phyloP scores from a whole-genome alignment of 805 yeast species.

The Nakazawaea wickerhamii region DNA sequence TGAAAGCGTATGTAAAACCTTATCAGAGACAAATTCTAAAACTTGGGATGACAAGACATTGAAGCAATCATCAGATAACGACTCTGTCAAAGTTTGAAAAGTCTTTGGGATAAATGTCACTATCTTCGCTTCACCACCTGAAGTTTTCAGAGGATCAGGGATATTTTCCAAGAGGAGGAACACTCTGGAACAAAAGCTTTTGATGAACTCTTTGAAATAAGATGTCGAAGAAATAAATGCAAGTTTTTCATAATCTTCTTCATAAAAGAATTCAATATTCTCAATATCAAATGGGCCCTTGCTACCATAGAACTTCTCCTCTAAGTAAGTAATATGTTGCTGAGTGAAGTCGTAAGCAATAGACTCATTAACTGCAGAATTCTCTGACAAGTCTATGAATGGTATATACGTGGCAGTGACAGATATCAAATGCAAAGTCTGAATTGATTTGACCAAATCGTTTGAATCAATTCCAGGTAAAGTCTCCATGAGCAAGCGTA shows the following conservation, averaged over 20 bases:
- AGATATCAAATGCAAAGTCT: constrained; percentile 64
- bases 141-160: constrained; percentile 51
- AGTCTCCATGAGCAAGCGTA: constrained; percentile 63
- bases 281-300: constrained; percentile 19
- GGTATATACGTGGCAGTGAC: constrained; percentile 71
- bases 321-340: constrained; percentile 55
- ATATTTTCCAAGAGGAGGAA: constrained; percentile 63
- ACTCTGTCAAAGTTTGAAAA: constrained; percentile 46
- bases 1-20: constrained; percentile 54
- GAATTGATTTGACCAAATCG: constrained; percentile 69
- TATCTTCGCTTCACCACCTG: constrained; percentile 46
- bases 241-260: constrained; percentile 38
- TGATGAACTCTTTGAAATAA: constrained; percentile 57
- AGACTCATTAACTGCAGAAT: constrained; percentile 33
- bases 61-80: constrained; percentile 55
- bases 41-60: constrained; percentile 38
- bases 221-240: constrained; percentile 73
- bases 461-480: constrained; percentile 85
- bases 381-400: constrained; percentile 51
- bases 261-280: constrained; percentile 31
- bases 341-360: constrained; percentile 53
- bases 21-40: constrained; percentile 53
- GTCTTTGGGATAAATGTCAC: constrained; percentile 31
- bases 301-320: constrained; percentile 30
- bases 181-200: constrained; percentile 50